Evolutionary conservation across 352 stramenopile genomes (phyloP), one percentile per base, ranked within the genome.

Genomic region (Globisporangium middletonii): DNA sequence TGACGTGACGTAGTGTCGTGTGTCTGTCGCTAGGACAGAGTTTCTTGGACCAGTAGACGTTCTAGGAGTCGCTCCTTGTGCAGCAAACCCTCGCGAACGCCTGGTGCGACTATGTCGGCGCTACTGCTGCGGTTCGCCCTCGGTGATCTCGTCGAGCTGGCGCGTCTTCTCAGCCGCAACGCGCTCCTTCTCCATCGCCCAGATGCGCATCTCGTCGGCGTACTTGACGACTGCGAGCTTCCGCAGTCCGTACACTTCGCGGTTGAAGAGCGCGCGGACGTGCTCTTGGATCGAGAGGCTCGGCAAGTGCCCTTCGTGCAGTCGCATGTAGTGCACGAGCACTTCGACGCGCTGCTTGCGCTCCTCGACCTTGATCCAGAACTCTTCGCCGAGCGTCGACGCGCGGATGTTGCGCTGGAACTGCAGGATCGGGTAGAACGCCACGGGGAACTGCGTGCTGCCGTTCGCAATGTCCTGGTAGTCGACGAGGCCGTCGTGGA

Each of bases 401-500:
- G 50, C 46, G 4, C 70, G 79, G 7, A 86, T 72, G 41, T 86
- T 86, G 48, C 74, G 67, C 59, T 89, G 79, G 26, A 89, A 69
- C 33, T 89, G 76, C 37, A 83, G 18, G 37, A 89, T 74, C 9
- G 79, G 79, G 50, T 81, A 89, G 60, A 89, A 88, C 4, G 79
- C 79, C 1, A 76, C 63, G 38, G 80, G 77, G 54, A 87, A 89
- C 47, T 86, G 70, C 16, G 65, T 42, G 37, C 64, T 80, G 5
- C 74, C 72, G 55, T 85, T 80, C 18, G 71, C 67, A 11, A 89
- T 53, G 47, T 85, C 76, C 27, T 83, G 62, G 28, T 77, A 69
- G 46, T 89, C 79, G 9, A 89, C 60, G 19, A 89, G 53, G 4
- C 68, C 69, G 37, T 79, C 68, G 9, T 57, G 53, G 16, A 42